Conservation (phyloP, 257 asterid genomes). For the Solanum pinnatisectum region DNA sequence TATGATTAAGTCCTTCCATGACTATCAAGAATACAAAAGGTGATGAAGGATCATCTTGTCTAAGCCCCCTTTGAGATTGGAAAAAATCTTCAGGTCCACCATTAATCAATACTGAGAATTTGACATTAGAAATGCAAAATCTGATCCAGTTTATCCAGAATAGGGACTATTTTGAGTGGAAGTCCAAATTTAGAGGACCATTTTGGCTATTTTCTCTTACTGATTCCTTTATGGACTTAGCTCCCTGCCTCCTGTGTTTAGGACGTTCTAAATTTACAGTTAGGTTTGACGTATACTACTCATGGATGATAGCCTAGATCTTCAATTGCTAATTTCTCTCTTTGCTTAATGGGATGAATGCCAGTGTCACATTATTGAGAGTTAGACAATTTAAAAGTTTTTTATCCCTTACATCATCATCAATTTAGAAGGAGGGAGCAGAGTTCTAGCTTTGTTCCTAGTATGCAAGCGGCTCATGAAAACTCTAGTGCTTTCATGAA, state of each 20-base stretch:
- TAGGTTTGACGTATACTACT: background rate
- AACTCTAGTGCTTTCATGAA: background rate
- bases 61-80: background rate
- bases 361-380: background rate
- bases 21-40: background rate
- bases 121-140: background rate
- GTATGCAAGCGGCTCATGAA: background rate
- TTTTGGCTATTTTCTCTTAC: background rate
- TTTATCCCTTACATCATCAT: background rate
- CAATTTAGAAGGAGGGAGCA: background rate
- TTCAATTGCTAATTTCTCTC: background rate
- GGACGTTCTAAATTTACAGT: background rate
- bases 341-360: background rate
- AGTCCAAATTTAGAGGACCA: background rate
- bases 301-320: background rate
- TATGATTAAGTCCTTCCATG: background rate
- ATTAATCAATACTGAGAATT: background rate
- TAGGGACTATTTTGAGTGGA: background rate
- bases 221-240: background rate
- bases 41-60: background rate
- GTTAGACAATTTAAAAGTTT: background rate
- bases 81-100: background rate
- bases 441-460: background rate
- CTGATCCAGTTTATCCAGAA: background rate
- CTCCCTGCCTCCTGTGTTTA: background rate